These are phyloP conservation scores for Nigrospora oryzae DNA, from an alignment of 2,329 filamentous ascomycete species.

Conservation along the genomic window DNA sequence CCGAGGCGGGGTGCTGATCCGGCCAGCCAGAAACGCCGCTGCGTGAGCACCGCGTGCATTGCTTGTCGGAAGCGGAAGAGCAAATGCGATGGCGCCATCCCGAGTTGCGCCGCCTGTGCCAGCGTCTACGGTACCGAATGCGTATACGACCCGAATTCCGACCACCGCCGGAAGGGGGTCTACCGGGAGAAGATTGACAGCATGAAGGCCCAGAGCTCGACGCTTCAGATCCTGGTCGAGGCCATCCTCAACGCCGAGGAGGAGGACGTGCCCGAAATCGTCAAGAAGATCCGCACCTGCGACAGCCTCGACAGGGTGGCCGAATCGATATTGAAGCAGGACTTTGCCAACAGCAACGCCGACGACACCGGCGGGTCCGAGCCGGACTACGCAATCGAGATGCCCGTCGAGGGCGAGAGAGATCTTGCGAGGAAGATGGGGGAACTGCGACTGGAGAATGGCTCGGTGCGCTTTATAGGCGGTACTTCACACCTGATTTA, in stretches of 20 bases:
- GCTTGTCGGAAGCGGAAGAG: slow-evolving; percentile 72
- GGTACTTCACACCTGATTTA: slow-evolving; percentile 92
- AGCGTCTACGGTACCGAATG: slow-evolving; percentile 89
- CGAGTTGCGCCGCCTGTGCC: slow-evolving; percentile 90
- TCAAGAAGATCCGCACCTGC: slow-evolving; percentile 81
- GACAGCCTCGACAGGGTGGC: slow-evolving; percentile 56
- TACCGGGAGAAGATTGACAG: slow-evolving; percentile 91
- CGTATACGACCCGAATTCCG: slow-evolving; percentile 91
- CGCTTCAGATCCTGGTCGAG: slow-evolving; percentile 84
- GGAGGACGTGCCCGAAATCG: slow-evolving; percentile 72
- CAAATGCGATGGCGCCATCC: slow-evolving; percentile 86
- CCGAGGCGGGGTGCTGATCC: slow-evolving; percentile 37
- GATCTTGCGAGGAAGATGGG: slow-evolving; percentile 91
- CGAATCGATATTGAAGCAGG: slow-evolving; percentile 40
- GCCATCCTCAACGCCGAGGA: slow-evolving; percentile 87
- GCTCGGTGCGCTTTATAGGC: slow-evolving; percentile 82
- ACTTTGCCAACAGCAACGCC: slow-evolving; percentile 20
- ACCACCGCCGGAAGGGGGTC: slow-evolving; percentile 92
- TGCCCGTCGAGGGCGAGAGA: slow-evolving; percentile 53
- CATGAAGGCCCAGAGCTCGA: slow-evolving; percentile 78
- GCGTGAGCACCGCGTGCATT: slow-evolving; percentile 78
- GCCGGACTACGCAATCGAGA: slow-evolving; percentile 29
- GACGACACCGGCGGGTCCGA: slow-evolving; percentile 33
- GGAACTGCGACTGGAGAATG: slow-evolving; percentile 78
- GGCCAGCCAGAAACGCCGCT: slow-evolving; percentile 57